Percentiles rank a stretch among this genome's conserved stretches.
phyloP scores from a whole-genome alignment of 257 asterid genomes.

The Ilex aquifolium region DNA sequence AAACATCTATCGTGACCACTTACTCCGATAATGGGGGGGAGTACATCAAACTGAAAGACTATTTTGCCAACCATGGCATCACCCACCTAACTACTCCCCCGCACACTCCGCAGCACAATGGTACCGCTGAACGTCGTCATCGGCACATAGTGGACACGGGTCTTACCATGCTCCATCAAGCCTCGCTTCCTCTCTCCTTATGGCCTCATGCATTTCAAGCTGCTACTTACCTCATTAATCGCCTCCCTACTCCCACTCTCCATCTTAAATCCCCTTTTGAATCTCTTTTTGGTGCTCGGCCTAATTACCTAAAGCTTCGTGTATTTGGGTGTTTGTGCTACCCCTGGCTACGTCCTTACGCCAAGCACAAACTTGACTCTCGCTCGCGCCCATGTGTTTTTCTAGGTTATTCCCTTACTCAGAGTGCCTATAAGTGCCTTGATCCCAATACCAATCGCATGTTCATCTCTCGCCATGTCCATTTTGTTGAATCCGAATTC shows the following conservation, averaged over 20 bases:
- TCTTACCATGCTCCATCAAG: neutral
- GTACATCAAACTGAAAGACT: neutral
- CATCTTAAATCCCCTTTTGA: neutral
- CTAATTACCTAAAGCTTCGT: neutral
- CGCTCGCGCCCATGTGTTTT: no score
- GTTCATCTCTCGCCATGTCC: no score
- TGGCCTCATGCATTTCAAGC: neutral
- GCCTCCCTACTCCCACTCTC: neutral
- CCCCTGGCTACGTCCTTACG: no score
- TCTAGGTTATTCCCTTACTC: no score
- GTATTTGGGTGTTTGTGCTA: neutral
- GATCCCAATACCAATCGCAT: no score
- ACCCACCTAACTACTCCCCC: neutral
- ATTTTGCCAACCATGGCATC: neutral
- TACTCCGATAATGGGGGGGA: neutral
- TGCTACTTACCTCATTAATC: neutral
- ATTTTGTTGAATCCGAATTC: no score
- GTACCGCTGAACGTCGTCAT: neutral
- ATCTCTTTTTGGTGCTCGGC: neutral
- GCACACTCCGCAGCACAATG: neutral
- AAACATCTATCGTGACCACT: neutral
- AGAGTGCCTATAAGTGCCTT: no score
- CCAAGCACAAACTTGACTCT: no score
- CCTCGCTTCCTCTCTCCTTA: neutral
- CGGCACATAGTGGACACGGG: neutral